Evolutionary conservation across 441 rosid species (phyloP).

Genomic region (Biscutella laevigata): DNA sequence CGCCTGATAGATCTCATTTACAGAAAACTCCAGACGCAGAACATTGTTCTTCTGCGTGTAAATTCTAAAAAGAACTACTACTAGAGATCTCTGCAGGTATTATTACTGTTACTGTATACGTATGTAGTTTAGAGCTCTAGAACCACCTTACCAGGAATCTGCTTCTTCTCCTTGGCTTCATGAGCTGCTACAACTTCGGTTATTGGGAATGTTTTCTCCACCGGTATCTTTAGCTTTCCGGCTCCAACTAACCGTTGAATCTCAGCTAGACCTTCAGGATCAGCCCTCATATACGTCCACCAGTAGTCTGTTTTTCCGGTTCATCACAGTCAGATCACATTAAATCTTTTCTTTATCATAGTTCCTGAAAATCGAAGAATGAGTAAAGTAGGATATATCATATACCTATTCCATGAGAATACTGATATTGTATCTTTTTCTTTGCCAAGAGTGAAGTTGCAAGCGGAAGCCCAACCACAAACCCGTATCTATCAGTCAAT

Average conservation of each 20-base stretch:
- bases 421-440: conserved; percentile 69
- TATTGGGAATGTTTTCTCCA: conserved; percentile 73
- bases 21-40: conserved; percentile 23
- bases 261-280: conserved; percentile 72
- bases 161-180: conserved; percentile 61
- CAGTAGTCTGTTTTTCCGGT: conserved; percentile 52
- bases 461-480: conserved; percentile 65
- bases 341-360: not conserved
- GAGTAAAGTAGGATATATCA: conserved; percentile 3
- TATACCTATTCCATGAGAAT: conserved; percentile 80
- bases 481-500: conserved; percentile 68
- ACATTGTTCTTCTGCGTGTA: conserved; percentile 18
- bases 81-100: conserved; percentile 9
- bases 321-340: conserved; percentile 10
- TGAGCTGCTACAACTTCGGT: conserved; percentile 79
- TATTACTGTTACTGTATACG: conserved; percentile 19
- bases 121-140: conserved; percentile 41
- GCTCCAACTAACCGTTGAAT: conserved; percentile 61
- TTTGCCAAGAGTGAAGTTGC: conserved; percentile 66
- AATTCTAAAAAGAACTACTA: conserved; percentile 17
- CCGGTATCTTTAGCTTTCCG: conserved; percentile 67
- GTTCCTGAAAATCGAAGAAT: not conserved
- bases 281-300: conserved; percentile 92
- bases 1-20: conserved; percentile 24
- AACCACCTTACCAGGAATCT: conserved; percentile 73